phyloP scores from a whole-genome alignment of 139 green algal genomes.

The Eudorina sp. region DNA sequence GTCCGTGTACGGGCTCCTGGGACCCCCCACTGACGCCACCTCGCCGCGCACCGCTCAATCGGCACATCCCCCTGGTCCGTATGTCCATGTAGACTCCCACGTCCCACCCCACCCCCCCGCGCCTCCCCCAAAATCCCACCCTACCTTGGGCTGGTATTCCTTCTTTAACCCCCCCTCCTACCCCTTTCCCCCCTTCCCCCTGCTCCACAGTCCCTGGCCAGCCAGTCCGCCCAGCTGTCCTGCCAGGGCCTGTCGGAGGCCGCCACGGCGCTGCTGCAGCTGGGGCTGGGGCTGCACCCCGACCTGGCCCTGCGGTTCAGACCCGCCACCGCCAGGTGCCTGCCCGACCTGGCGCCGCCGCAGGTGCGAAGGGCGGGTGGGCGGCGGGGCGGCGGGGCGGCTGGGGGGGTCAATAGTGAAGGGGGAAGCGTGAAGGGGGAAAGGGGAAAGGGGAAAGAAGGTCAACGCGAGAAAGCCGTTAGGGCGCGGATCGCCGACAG shows the following conservation, averaged over 20 bases:
- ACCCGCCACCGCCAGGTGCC: neutral
- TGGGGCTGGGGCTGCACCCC: neutral
- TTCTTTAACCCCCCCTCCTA: neutral
- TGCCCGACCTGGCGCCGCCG: neutral
- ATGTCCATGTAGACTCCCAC: no score
- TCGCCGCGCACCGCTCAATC: no score
- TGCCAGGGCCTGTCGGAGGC: neutral
- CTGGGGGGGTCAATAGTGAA: no score
- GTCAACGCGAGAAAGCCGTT: no score
- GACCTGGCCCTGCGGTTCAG: constrained; percentile 7
- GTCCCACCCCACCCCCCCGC: neutral
- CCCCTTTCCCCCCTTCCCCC: neutral
- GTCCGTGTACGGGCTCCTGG: no score
- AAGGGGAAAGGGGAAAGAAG: no score
- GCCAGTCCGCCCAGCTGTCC: neutral
- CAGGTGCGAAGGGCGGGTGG: no score
- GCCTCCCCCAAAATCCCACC: neutral
- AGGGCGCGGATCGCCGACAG: no score
- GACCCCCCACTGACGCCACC: no score
- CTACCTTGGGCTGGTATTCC: neutral
- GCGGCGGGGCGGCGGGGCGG: no score
- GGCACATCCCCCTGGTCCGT: no score
- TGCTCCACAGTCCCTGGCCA: neutral
- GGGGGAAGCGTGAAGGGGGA: no score
- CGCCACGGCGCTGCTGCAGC: neutral